Base-by-base conservation (phyloP, 345 rosid species). In the Litchi chinensis region DNA sequence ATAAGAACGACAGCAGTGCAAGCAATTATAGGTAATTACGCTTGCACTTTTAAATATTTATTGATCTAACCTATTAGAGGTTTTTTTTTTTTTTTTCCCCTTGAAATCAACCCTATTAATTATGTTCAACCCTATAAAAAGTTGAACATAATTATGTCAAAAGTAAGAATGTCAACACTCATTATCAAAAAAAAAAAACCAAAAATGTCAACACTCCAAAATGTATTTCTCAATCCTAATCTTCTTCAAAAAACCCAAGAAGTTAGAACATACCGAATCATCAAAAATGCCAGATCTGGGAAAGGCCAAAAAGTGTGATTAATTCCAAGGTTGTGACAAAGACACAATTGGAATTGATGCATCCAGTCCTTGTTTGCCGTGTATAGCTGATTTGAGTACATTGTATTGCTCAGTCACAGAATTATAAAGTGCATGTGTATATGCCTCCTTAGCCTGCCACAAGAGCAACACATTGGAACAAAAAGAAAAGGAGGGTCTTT, bases 281-380 rank as follows among this genome's bases (percentile, higher is more conserved):
- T 70, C 28, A n/a, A 16, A 24, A 80, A 70, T 57, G 37, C 18
- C 40, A 10, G 44, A 46, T 26, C 65, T 19, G 67, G 37, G 57
- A 80, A 77, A 82, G 77, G 57, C 70, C 67, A 65, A 70, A 39
- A 78, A 82, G 70, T 72, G 65, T 82, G 81, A 82, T 80, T 89
- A 87, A 73, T 84, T 84, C 98, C 97, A 93, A 44, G 99, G 93
- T 80, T 92, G 99, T 63, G 98, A 92, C 82, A 96, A 83, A 65
- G 92, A 84, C 83, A 93, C 89, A 16, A 75, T 75, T 46, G 91
- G 84, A 74, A 79, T 89, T 78, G 98, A 92, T 76, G 94, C 95
- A 74, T 87, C 85, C n/a, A 86, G 70, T 75, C 97, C 94, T 83
- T 41, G 85, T 79, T 88, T 85, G 24, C 90, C 89, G 73, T 85